Evolutionary conservation across 192 early-diverging fungal species (phyloP).

Genomic region (Umbelopsis sp.): DNA sequence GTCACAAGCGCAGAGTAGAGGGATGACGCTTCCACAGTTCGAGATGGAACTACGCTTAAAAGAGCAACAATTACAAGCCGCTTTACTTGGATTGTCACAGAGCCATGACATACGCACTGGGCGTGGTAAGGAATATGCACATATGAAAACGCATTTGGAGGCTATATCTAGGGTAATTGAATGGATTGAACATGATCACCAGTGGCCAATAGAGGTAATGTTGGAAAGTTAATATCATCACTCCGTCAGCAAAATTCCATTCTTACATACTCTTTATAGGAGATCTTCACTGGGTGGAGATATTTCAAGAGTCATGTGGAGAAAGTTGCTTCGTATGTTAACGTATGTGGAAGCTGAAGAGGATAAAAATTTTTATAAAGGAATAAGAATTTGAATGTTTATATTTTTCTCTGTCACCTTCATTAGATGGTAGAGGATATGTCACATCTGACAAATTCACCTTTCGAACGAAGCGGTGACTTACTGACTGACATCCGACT

Average conservation of each 20-base stretch:
- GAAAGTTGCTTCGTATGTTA: slow-evolving; percentile 32
- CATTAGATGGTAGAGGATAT: slow-evolving; percentile 36
- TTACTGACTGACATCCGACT: slow-evolving; percentile 26
- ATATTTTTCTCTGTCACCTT: no score
- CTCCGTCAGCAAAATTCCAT: no score
- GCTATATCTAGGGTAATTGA: background rate
- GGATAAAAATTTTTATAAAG: background rate
- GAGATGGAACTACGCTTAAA: slow-evolving; percentile 3
- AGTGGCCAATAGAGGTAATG: background rate
- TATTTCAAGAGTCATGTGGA: slow-evolving; percentile 24
- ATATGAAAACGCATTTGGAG: slow-evolving; percentile 5
- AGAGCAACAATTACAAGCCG: slow-evolving; percentile 3
- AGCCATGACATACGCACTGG: background rate
- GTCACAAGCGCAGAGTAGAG: background rate
- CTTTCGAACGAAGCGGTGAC: slow-evolving; percentile 27
- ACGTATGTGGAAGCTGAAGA: slow-evolving; percentile 21
- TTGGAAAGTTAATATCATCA: background rate
- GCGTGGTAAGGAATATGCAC: background rate
- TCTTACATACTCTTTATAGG: slow-evolving; percentile 9
- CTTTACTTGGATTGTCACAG: slow-evolving; percentile 2
- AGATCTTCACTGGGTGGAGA: slow-evolving; percentile 39
- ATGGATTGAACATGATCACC: slow-evolving; percentile 12
- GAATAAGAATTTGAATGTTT: background rate
- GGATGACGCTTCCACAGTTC: background rate
- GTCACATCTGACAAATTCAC: slow-evolving; percentile 21